phyloP scores from a whole-genome alignment of 192 early-diverging fungal genomes.

The Geranomyces michiganensis region DNA sequence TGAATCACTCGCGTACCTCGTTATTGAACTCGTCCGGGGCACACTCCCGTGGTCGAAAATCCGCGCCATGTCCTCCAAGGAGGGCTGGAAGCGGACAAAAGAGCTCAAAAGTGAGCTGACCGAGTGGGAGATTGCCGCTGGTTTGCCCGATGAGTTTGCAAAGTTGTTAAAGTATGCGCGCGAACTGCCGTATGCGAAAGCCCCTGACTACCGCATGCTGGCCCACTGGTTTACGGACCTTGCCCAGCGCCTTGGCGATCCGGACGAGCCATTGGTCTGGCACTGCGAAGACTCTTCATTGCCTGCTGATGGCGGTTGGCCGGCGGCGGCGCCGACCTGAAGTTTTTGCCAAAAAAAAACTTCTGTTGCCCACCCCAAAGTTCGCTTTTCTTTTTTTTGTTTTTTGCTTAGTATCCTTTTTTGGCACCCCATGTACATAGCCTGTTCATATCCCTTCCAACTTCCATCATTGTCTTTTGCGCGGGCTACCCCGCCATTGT shows the following conservation, averaged over 20 bases:
- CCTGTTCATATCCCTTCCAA: no score
- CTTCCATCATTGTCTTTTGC: no score
- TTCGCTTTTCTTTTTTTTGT: no score
- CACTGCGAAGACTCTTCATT: no score
- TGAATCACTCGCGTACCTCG: slow-evolving; percentile 44
- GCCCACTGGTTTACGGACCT: slow-evolving; percentile 39
- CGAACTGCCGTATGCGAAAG: slow-evolving; percentile 40
- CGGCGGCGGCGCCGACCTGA: no score
- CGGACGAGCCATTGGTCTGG: no score
- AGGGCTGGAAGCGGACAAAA: slow-evolving; percentile 50
- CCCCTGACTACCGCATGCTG: slow-evolving; percentile 43
- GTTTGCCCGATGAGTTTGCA: slow-evolving; percentile 41
- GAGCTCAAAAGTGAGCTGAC: slow-evolving; percentile 37
- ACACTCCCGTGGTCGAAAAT: slow-evolving; percentile 46
- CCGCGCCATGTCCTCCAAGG: slow-evolving; percentile 33
- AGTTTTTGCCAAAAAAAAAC: no score
- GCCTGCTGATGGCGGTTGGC: no score
- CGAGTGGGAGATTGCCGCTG: slow-evolving; percentile 33
- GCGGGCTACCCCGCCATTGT: no score
- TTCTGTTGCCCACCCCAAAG: no score
- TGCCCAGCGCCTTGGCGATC: neutral
- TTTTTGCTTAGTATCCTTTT: no score
- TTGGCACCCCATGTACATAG: no score
- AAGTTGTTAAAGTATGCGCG: slow-evolving; percentile 44
- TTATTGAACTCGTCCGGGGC: slow-evolving; percentile 43